Conservation (phyloP, 2,329 filamentous ascomycete genomes). For the Scleromitrula shiraiana region DNA sequence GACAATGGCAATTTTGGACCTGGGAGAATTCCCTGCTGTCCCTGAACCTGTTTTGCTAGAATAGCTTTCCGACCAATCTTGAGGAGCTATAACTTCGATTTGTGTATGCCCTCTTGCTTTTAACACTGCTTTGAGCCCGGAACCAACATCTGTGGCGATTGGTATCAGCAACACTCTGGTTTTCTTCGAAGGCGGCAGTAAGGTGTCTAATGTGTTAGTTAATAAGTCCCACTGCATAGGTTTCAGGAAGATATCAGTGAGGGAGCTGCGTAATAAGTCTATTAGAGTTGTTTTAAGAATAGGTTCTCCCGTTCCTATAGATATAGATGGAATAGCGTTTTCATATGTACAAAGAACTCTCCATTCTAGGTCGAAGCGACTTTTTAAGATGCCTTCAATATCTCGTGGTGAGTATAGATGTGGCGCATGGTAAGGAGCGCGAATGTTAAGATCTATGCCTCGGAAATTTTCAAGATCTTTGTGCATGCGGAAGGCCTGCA, state of each 20-base stretch:
- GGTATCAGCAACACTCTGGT: not conserved
- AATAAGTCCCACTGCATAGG: not conserved
- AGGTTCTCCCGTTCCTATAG: too few species aligned
- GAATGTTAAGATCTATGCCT: slow-evolving; percentile 4
- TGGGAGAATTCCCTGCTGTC: not conserved
- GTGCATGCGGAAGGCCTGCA: too few species aligned
- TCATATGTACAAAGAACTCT: too few species aligned
- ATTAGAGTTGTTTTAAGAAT: too few species aligned
- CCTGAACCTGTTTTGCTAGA: not conserved
- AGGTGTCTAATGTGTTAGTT: not conserved
- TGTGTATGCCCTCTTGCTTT: not conserved
- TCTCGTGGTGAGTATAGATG: slow-evolving; percentile 17
- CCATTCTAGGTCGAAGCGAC: not conserved
- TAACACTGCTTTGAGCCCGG: not conserved
- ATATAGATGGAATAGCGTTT: not conserved
- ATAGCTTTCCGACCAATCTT: not conserved
- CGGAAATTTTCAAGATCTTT: not conserved
- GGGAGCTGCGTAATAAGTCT: not conserved
- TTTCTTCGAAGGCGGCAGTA: not conserved
- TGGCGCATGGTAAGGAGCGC: slow-evolving; percentile 20
- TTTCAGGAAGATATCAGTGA: not conserved
- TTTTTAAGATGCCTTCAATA: slow-evolving; percentile 4
- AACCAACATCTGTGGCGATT: not conserved
- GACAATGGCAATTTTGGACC: slow-evolving; percentile 60
- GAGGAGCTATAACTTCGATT: not conserved